phyloP scores from a whole-genome alignment of 1,284 basidiomycete genomes.

The Albatrellus sp. region DNA sequence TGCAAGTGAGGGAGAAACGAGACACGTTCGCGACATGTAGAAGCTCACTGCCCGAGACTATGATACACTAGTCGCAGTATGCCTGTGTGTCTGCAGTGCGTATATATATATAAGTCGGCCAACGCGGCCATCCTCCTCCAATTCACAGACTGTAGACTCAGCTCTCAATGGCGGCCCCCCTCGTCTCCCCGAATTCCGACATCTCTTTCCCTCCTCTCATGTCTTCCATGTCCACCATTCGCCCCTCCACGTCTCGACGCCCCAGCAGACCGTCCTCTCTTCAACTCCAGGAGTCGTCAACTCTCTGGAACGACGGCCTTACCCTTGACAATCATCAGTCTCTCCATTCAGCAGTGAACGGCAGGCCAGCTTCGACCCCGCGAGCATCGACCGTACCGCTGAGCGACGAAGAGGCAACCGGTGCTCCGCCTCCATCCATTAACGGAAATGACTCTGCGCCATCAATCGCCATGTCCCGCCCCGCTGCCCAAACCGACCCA shows the following conservation, averaged over 20 bases:
- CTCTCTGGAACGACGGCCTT: constrained; percentile 18
- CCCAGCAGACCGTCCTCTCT: constrained; percentile 19
- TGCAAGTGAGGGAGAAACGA: too few relatives aligned
- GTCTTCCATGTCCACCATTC: constrained; percentile 27
- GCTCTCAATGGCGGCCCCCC: constrained; percentile 6
- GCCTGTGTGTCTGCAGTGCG: too few relatives aligned
- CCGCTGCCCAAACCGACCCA: too few relatives aligned
- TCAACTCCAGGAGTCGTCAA: constrained; percentile 14
- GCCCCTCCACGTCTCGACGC: constrained; percentile 20
- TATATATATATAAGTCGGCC: background rate
- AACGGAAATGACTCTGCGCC: background rate
- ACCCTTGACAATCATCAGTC: constrained; percentile 19
- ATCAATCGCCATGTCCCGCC: background rate
- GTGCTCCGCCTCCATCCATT: background rate
- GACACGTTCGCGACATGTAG: too few relatives aligned
- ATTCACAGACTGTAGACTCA: background rate
- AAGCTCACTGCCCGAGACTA: too few relatives aligned
- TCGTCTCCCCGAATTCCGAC: constrained; percentile 34
- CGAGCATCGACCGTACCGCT: constrained; percentile 7
- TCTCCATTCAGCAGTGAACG: constrained; percentile 14
- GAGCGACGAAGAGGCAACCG: background rate
- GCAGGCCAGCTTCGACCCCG: constrained; percentile 6
- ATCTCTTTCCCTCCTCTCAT: constrained; percentile 53
- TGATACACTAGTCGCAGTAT: too few relatives aligned
- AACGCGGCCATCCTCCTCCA: background rate